Base-by-base conservation (phyloP, 148 eudicot species). In the Agrostemma githago region DNA sequence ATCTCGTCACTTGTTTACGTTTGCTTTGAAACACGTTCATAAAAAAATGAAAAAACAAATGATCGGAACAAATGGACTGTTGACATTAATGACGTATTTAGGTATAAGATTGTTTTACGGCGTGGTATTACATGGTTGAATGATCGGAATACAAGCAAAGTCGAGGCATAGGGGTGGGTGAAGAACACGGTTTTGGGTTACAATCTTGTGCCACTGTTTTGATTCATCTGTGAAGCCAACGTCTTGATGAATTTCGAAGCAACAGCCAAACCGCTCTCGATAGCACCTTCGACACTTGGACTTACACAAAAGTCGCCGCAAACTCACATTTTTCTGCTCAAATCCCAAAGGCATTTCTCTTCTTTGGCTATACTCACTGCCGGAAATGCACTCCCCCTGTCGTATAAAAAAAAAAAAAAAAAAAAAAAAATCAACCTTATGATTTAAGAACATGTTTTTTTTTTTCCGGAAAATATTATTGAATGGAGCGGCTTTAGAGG, bases 341-440 rank as follows among this genome's bases (percentile, higher is more conserved):
- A 79, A 62, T 87, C 86, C 92, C 93, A 92, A 11, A 92, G 79
- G 85, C 97, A 95, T 76, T 89, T 90, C 57, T 95, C 96, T 75
- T 87, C 89, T 67, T 21, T 65, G 3, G 88, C 96, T 64, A 90
- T 72, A 78, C 92, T 89, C 58, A 77, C 72, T 12, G 84, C 80
- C 15, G 99, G 94, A 83, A 95, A 95, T 66, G 99, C 99, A 82
- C 97, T 85, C 11, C 97, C 99, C 99, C 99, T 95, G 84, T 34
- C 62, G 34, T 26, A 26, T 43, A 43, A 43, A 43, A 43, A 43
- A 4, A 5, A 43, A 42, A 3, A 42, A 42, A 42, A 42, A 42
- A n/a, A 26, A 26, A 26, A 26, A 26, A 26, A 26, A 26, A 26
- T 26, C 34, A 26, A 26, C 34, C 34, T 26, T 26, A 26, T 26